These are phyloP conservation scores for Colletotrichum salicis DNA, from an alignment of 2,329 filamentous ascomycete genomes.

Conservation along the genomic window DNA sequence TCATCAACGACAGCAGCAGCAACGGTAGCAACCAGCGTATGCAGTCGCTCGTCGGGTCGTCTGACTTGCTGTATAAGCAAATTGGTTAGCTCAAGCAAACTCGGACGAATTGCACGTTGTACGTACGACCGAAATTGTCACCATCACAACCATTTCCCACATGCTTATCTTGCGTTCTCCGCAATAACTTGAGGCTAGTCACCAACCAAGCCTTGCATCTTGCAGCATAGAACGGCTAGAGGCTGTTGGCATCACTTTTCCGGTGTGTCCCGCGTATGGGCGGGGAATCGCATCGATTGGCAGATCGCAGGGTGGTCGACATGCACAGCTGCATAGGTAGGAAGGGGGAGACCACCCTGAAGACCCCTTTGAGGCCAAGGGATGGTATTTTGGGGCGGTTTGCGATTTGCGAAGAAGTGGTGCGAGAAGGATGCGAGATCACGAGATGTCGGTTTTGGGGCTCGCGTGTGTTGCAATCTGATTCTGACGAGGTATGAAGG, in stretches of 20 bases:
- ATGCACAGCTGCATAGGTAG: background rate
- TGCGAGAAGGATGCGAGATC: constrained; percentile 22
- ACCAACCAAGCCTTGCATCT: constrained; percentile 18
- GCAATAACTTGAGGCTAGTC: constrained; percentile 7
- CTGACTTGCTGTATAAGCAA: constrained; percentile 30
- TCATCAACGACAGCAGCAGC: constrained; percentile 6
- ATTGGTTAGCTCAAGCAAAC: background rate
- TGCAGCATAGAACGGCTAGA: background rate
- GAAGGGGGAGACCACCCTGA: background rate
- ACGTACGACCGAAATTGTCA: constrained; percentile 14
- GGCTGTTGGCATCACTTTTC: constrained; percentile 3
- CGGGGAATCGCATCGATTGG: constrained; percentile 6
- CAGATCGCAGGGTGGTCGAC: background rate
- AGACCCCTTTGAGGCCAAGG: background rate
- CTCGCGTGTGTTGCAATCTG: background rate
- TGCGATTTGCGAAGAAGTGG: constrained; percentile 1
- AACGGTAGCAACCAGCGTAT: background rate
- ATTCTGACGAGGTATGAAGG: constrained; percentile 10
- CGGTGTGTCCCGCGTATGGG: constrained; percentile 12
- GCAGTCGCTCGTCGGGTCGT: constrained; percentile 9
- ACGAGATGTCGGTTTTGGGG: background rate
- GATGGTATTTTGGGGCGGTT: background rate
- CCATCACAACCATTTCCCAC: constrained; percentile 28
- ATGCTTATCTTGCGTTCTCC: constrained; percentile 19
- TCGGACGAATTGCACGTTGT: background rate